Conservation (phyloP, 495 filamentous ascomycete genomes). For the Penicillium goetzii region DNA sequence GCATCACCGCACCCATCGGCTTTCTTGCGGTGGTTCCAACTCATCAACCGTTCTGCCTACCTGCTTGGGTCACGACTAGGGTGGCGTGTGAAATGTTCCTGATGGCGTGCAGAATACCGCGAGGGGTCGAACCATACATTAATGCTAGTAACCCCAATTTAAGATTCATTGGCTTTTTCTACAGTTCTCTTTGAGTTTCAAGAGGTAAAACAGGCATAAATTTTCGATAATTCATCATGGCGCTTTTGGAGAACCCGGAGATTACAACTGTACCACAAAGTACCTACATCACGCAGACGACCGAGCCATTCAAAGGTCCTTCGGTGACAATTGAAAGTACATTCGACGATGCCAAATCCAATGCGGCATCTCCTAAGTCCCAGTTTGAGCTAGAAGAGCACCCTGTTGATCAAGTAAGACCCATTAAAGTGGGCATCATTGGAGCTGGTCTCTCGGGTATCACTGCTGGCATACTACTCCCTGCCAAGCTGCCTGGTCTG, state of each 20-base stretch:
- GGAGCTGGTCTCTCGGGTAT: constrained; percentile 58
- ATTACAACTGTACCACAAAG: constrained; percentile 11
- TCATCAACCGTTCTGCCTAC: background rate
- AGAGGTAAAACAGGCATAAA: background rate
- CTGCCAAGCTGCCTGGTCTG: constrained; percentile 53
- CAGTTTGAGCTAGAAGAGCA: constrained; percentile 45
- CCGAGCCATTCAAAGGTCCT: constrained; percentile 20
- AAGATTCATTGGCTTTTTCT: background rate
- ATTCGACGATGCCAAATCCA: constrained; percentile 7
- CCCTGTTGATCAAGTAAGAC: constrained; percentile 43
- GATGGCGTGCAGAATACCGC: constrained; percentile 29
- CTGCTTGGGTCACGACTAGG: background rate
- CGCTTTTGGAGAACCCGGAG: constrained; percentile 23
- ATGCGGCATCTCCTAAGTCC: background rate
- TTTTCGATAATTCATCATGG: constrained; percentile 14
- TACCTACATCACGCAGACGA: constrained; percentile 10
- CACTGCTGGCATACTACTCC: constrained; percentile 53
- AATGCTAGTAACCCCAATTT: constrained; percentile 3
- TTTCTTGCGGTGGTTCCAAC: background rate
- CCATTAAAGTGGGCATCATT: constrained; percentile 56
- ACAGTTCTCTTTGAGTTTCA: background rate
- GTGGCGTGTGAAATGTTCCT: constrained; percentile 27
- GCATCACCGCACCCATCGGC: background rate
- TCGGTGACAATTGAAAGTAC: constrained; percentile 23
- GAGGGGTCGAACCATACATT: constrained; percentile 11